These are phyloP conservation scores for Helichrysum umbraculigerum DNA, from an alignment of 129 eudicot species.

Conservation along the genomic window DNA sequence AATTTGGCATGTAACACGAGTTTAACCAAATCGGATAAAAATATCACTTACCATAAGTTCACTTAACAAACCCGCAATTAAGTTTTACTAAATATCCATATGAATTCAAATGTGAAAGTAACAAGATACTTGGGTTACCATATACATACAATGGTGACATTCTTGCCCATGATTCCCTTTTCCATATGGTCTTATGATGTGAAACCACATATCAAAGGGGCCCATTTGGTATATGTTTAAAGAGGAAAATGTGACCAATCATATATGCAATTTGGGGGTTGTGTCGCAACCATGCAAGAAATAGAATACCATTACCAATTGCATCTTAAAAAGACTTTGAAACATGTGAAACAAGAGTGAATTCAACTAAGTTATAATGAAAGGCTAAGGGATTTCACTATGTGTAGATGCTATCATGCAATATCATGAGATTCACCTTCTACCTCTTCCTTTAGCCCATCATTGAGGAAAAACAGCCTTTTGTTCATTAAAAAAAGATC, in stretches of 20 bases:
- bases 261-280: not conserved
- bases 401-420: conserved; percentile 38
- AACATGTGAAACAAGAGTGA: conserved; percentile 31
- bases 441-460: conserved; percentile 40
- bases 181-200: conserved; percentile 8
- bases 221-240: conserved; percentile 9
- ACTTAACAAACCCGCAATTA: not conserved
- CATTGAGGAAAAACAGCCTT: conserved; percentile 30
- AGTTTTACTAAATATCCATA: no score
- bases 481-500: not conserved
- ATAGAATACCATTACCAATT: conserved; percentile 29
- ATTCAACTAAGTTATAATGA: conserved; percentile 41
- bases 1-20: not conserved
- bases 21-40: not conserved
- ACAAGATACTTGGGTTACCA: not conserved
- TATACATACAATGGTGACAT: conserved; percentile 15
- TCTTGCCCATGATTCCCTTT: conserved; percentile 7
- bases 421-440: conserved; percentile 41
- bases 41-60: not conserved
- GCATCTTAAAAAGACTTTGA: conserved; percentile 34
- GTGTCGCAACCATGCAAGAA: conserved; percentile 28
- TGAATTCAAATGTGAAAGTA: not conserved
- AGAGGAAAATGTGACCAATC: not conserved
- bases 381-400: conserved; percentile 30
- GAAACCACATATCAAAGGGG: conserved; percentile 20